Evolutionary conservation across 108 stramenopile species (phyloP), one percentile per base, ranked within the genome.

Genomic region (Cyclostephanos tholiformis): DNA sequence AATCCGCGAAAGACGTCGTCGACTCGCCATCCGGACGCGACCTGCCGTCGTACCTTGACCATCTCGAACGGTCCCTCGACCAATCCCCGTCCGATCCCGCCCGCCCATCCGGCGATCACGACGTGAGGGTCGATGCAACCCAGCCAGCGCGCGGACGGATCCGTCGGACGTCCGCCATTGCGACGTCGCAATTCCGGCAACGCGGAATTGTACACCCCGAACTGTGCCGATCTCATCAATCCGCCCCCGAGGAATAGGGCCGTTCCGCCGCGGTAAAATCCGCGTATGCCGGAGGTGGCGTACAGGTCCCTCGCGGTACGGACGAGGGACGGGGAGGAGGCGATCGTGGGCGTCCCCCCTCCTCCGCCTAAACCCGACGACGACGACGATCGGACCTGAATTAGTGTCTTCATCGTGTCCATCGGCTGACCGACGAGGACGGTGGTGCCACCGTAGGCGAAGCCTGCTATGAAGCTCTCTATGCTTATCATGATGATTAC

Each of bases 351-450:
- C 44, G 13, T 0, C 44, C 2, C 44, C 44, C 44, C 44, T 26
- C 53, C 25, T 3, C 26, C 44, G 2, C 32, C 55, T 56, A n/a
- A n/a, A n/a, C 25, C 55, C 44, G 70, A 29, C 36, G 50, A 41
- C 39, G 75, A 78, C 66, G 79, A 74, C 35, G 30, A 67, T 13
- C 17, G 81, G 36, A 23, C 72, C 67, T 90, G 89, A 16, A 70
- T 38, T 52, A 84, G 69, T 14, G 91, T 89, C 73, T 94, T 95
- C 44, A 95, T 69, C 22, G 94, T 95, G 46, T 95, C 94, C 52
- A 91, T 59, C 0, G 95, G 95, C 77, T 95, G 95, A 9, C 92
- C 95, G 6, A 93, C 89, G 1, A 89, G 44, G 7, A 95, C 95
- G 0, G 86, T 92, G 3, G 92, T 92, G 38, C 84, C 63, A 4